A percentile compares a stretch with the other conserved stretches of the same genome.
Conservation (phyloP, 2,329 filamentous ascomycete species). For the Paecilomyces formosus region DNA sequence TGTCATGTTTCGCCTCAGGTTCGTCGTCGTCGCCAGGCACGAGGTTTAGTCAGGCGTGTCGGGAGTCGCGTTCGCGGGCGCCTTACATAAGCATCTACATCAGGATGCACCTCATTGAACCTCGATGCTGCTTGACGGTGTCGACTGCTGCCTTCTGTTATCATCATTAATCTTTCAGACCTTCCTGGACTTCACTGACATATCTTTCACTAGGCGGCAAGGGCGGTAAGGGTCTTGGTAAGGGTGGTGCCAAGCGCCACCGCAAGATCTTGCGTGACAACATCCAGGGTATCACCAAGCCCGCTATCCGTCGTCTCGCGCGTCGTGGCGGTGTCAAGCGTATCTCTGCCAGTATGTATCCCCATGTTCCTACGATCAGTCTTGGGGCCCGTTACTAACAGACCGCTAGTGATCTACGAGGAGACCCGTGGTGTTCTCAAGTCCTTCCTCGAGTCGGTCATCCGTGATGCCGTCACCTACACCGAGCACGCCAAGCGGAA, state of each 20-base stretch:
- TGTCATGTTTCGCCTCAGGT: background rate
- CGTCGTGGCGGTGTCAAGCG: slow-evolving; percentile 99
- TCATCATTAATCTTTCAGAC: background rate
- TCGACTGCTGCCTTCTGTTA: background rate
- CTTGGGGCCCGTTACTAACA: background rate
- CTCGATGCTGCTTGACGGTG: background rate
- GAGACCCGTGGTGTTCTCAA: slow-evolving; percentile 76
- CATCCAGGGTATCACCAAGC: slow-evolving; percentile 99
- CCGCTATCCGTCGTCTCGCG: slow-evolving; percentile 94
- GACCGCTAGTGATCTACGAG: slow-evolving; percentile 63
- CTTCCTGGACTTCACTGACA: background rate
- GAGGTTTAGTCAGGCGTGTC: background rate
- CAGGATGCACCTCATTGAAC: background rate
- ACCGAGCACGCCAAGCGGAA: slow-evolving; percentile 74
- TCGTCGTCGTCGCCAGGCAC: background rate
- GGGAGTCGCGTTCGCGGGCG: background rate
- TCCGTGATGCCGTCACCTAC: slow-evolving; percentile 72
- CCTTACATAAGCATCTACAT: background rate
- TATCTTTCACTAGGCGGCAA: slow-evolving; percentile 62
- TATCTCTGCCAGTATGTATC: slow-evolving; percentile 72
- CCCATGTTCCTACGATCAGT: background rate
- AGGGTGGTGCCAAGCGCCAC: slow-evolving; percentile 98
- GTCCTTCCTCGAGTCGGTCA: slow-evolving; percentile 77
- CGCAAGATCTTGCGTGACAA: slow-evolving; percentile 99
- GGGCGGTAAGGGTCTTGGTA: slow-evolving; percentile 95